Evolutionary conservation across 257 asterid species (phyloP).

Genomic region (Rauvolfia tetraphylla): DNA sequence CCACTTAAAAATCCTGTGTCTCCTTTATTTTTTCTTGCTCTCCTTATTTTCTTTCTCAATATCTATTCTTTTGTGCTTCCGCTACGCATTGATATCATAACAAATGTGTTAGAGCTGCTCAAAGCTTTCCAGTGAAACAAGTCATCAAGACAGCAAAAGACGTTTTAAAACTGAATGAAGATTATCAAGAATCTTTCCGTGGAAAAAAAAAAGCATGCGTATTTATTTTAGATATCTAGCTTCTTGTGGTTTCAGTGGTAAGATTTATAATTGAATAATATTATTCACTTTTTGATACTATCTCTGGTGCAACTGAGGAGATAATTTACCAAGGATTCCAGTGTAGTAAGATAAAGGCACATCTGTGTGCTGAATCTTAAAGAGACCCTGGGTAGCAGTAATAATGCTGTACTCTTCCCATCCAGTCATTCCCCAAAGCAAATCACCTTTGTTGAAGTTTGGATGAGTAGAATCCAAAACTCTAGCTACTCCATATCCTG

Average conservation of each 20-base stretch:
- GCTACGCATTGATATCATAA: too few relatives aligned
- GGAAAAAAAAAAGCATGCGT: background rate
- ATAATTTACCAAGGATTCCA: conserved; percentile 40
- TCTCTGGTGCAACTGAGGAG: background rate
- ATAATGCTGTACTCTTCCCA: conserved; percentile 61
- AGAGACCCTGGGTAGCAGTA: conserved; percentile 15
- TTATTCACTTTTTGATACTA: background rate
- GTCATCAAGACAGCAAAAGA: background rate
- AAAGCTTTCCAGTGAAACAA: background rate
- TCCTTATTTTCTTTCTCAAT: too few relatives aligned
- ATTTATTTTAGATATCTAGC: background rate
- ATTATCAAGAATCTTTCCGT: too few relatives aligned
- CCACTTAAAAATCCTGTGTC: too few relatives aligned
- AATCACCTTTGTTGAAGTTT: conserved; percentile 49
- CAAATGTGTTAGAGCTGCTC: too few relatives aligned
- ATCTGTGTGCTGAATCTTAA: conserved; percentile 37
- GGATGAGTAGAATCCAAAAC: conserved; percentile 51
- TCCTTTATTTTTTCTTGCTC: too few relatives aligned
- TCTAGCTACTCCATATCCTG: conserved; percentile 49
- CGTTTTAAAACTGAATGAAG: too few relatives aligned
- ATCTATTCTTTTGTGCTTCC: too few relatives aligned
- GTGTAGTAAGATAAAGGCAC: conserved; percentile 46
- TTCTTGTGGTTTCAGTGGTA: background rate
- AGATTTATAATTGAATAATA: background rate
- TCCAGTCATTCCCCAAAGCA: conserved; percentile 45